These are phyloP conservation scores for Chaetomiaceae sp. DNA, from an alignment of 2,329 filamentous ascomycete genomes.

Conservation along the genomic window DNA sequence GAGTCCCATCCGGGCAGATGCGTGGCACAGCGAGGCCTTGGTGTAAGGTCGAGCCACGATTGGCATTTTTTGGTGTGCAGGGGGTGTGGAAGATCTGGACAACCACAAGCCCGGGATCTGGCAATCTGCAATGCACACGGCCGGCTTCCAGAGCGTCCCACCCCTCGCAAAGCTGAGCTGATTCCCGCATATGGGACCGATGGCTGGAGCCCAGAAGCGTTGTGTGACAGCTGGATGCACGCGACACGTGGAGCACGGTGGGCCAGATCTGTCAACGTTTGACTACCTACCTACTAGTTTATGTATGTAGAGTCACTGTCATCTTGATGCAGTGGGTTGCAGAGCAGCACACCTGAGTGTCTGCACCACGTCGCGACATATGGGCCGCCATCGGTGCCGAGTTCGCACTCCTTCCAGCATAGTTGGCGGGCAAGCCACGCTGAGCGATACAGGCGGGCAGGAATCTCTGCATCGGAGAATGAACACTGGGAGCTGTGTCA, in stretches of 20 bases:
- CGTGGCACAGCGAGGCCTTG: slow-evolving; percentile 10
- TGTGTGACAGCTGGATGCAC: background rate
- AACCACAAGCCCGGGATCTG: background rate
- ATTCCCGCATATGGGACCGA: background rate
- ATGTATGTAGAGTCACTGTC: no score
- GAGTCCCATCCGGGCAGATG: slow-evolving; percentile 4
- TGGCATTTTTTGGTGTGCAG: background rate
- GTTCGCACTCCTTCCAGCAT: background rate
- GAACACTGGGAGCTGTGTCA: background rate
- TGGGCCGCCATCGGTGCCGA: background rate
- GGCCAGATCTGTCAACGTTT: background rate
- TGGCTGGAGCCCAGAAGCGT: background rate
- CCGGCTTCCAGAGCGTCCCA: background rate
- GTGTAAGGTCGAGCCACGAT: slow-evolving; percentile 2
- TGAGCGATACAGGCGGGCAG: slow-evolving; percentile 3
- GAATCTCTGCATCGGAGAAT: background rate
- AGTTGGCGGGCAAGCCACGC: background rate
- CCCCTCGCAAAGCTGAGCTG: slow-evolving; percentile 1
- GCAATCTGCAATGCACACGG: background rate
- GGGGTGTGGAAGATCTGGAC: background rate
- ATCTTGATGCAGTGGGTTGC: background rate
- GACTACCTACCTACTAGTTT: no score
- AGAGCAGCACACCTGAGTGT: no score
- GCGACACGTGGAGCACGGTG: slow-evolving; percentile 8
- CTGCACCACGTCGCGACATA: slow-evolving; percentile 9